A percentile compares a stretch with the other conserved stretches of the same genome.
phyloP scores from a whole-genome alignment of 148 eudicot species.

The Heliosperma pusillum region DNA sequence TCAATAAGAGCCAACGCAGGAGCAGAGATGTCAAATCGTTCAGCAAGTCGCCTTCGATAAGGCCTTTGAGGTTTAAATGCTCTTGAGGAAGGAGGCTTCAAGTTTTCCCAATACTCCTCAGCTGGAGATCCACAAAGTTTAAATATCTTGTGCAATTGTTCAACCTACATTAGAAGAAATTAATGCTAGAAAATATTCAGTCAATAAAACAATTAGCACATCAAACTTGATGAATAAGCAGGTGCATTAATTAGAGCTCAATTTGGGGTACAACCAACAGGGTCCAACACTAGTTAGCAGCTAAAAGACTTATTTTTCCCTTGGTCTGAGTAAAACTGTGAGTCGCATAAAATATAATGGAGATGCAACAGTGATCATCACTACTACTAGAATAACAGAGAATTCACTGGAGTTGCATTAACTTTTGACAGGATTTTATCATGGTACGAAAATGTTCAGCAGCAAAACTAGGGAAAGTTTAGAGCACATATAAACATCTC shows the following conservation, averaged over 20 bases:
- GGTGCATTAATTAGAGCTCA: background rate
- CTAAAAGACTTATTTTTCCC: background rate
- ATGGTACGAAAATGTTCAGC: background rate
- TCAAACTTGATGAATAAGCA: no score
- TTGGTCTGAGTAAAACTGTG: background rate
- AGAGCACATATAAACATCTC: background rate
- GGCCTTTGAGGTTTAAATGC: constrained; percentile 70
- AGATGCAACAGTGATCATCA: background rate
- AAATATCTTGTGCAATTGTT: constrained; percentile 88
- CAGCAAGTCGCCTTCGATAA: constrained; percentile 53
- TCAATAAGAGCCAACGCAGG: constrained; percentile 63
- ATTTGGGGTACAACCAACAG: background rate
- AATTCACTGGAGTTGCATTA: no score
- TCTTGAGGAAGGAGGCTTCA: constrained; percentile 59
- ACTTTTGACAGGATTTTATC: background rate
- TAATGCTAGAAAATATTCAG: background rate
- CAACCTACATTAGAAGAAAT: constrained; percentile 48
- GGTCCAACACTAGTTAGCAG: background rate
- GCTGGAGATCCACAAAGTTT: constrained; percentile 94
- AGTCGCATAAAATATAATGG: background rate
- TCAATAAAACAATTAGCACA: background rate
- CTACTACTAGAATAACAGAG: no score
- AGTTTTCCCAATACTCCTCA: constrained; percentile 75
- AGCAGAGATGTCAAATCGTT: constrained; percentile 62
- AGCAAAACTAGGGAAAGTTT: background rate